Evolutionary conservation across 2,329 filamentous ascomycete genomes (phyloP).

Genomic region (Stachybotrys elegans): DNA sequence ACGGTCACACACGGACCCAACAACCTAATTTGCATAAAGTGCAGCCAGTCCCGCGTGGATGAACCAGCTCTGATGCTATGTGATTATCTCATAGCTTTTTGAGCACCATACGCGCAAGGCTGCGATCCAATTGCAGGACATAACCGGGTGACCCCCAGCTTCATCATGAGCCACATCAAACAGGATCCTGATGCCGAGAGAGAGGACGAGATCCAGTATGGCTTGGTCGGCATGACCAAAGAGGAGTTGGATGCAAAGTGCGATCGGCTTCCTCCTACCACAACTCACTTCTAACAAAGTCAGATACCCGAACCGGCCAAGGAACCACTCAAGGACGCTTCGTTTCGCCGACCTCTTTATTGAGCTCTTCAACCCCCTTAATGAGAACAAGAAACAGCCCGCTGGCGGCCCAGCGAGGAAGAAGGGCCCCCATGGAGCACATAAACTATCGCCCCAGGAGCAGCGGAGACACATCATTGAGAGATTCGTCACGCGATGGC

Average conservation of each 20-base stretch:
- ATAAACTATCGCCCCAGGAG: conserved; percentile 66
- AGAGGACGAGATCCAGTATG: conserved; percentile 51
- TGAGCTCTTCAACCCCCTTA: conserved; percentile 74
- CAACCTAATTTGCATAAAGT: no score
- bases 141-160: no score
- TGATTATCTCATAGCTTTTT: no score
- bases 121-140: no score
- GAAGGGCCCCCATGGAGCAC: conserved; percentile 52
- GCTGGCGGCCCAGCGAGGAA: conserved; percentile 52
- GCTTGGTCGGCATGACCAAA: conserved; percentile 28
- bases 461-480: conserved; percentile 76
- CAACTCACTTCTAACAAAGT: neutral
- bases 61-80: no score
- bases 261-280: neutral
- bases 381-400: conserved; percentile 73
- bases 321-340: conserved; percentile 73
- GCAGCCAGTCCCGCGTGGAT: no score
- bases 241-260: conserved; percentile 42
- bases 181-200: conserved; percentile 36
- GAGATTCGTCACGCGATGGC: conserved; percentile 81
- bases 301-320: conserved; percentile 77
- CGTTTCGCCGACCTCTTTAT: conserved; percentile 76
- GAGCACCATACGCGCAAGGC: no score
- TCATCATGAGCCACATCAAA: conserved; percentile 8
- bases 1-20: no score